Percentiles rank a stretch among this genome's conserved stretches.
phyloP scores from a whole-genome alignment of 495 filamentous ascomycete species.

The Corynascus novoguineensis region DNA sequence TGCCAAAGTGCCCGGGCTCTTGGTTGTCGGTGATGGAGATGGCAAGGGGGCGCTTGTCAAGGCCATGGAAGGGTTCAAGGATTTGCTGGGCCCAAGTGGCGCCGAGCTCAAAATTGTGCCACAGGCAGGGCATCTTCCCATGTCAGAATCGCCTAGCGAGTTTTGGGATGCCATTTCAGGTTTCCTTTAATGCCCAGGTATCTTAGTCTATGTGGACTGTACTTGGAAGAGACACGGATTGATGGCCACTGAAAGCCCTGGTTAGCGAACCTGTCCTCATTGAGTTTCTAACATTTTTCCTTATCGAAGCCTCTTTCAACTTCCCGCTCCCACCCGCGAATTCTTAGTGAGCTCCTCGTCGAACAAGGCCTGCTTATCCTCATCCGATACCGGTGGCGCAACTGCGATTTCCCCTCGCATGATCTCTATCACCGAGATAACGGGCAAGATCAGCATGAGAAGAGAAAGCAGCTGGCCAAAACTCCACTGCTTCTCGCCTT shows the following conservation, averaged over 20 bases:
- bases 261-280: neutral
- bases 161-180: conserved; percentile 57
- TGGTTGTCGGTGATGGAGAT: conserved; percentile 66
- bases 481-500: conserved; percentile 51
- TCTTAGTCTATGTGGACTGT: too few species aligned
- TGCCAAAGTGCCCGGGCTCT: conserved; percentile 54
- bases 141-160: conserved; percentile 66
- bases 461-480: conserved; percentile 53
- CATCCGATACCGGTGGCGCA: conserved; percentile 32
- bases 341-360: conserved; percentile 18
- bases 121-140: conserved; percentile 70
- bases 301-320: neutral
- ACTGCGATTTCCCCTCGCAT: conserved; percentile 47
- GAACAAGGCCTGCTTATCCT: conserved; percentile 20
- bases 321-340: neutral
- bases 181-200: conserved; percentile 39
- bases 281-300: neutral
- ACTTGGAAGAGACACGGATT: too few species aligned
- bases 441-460: conserved; percentile 48
- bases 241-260: neutral
- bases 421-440: conserved; percentile 52
- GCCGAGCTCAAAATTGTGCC: conserved; percentile 57
- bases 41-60: conserved; percentile 61
- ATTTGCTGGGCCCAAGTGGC: conserved; percentile 43
- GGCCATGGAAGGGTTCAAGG: conserved; percentile 70